phyloP scores from a whole-genome alignment of 805 yeast species.

The Yamadazyma akitaensis region DNA sequence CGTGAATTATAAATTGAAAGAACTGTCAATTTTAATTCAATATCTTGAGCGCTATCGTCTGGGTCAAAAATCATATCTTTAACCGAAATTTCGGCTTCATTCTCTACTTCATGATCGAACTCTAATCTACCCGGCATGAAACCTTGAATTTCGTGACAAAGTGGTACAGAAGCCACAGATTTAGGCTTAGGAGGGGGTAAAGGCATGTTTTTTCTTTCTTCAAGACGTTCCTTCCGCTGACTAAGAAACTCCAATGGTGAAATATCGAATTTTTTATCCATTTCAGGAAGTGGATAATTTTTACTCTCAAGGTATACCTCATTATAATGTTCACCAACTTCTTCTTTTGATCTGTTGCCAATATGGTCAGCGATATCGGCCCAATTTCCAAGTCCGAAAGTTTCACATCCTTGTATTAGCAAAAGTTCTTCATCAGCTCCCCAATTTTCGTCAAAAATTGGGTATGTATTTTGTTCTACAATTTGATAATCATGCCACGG shows the following conservation, averaged over 20 bases:
- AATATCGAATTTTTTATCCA: constrained; percentile 66
- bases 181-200: constrained; percentile 81
- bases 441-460: constrained; percentile 88
- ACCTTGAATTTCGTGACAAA: constrained; percentile 96
- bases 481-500: constrained; percentile 93
- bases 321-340: constrained; percentile 81
- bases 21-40: constrained; percentile 83
- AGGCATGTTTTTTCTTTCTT: constrained; percentile 66
- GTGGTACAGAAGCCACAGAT: constrained; percentile 88
- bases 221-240: constrained; percentile 66
- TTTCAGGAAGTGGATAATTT: constrained; percentile 85
- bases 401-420: constrained; percentile 87
- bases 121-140: constrained; percentile 98
- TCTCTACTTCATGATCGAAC: constrained; percentile 94
- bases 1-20: constrained; percentile 87
- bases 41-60: constrained; percentile 84
- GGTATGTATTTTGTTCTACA: constrained; percentile 92
- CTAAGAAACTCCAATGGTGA: constrained; percentile 67
- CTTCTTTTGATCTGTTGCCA: constrained; percentile 88
- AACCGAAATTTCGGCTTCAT: constrained; percentile 91
- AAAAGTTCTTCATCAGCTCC: constrained; percentile 97
- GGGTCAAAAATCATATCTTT: constrained; percentile 96
- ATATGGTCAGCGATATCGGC: constrained; percentile 96
- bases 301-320: constrained; percentile 64
- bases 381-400: constrained; percentile 94